These are phyloP conservation scores for Leptodontidium sp. DNA, from an alignment of 2,329 filamentous ascomycete species.

Conservation along the genomic window DNA sequence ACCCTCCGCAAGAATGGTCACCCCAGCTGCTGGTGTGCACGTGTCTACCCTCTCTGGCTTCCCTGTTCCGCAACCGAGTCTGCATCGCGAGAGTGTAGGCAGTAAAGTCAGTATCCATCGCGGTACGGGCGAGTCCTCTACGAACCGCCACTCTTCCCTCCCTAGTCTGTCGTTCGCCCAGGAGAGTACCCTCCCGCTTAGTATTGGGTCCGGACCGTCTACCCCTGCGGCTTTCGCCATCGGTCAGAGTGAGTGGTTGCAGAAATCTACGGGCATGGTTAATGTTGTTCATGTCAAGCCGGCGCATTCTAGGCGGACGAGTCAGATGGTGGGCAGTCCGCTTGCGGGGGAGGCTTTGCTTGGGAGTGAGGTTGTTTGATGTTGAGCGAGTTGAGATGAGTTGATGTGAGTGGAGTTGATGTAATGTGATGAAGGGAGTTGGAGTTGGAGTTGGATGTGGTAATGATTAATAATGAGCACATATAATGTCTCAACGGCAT, in stretches of 20 bases:
- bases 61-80: neutral
- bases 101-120: conserved; percentile 3
- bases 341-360: neutral
- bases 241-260: conserved; percentile 16
- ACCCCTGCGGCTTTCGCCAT: neutral
- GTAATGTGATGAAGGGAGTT: neutral
- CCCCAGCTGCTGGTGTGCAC: neutral
- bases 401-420: neutral
- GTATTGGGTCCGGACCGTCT: conserved; percentile 15
- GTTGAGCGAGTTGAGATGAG: neutral
- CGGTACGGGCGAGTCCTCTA: neutral
- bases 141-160: neutral
- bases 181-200: conserved; percentile 15
- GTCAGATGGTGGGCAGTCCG: conserved; percentile 6
- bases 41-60: conserved; percentile 3
- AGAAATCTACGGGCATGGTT: conserved; percentile 1
- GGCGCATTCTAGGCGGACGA: conserved; percentile 4
- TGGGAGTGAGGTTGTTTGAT: neutral
- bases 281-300: conserved; percentile 12
- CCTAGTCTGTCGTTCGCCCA: conserved; percentile 2
- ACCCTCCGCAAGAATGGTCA: neutral
- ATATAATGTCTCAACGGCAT: neutral
- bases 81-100: neutral
- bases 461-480: conserved; percentile 2
- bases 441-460: neutral